Evolutionary conservation across 192 early-diverging fungal genomes (phyloP).

Genomic region (Spizellomyces punctatus): DNA sequence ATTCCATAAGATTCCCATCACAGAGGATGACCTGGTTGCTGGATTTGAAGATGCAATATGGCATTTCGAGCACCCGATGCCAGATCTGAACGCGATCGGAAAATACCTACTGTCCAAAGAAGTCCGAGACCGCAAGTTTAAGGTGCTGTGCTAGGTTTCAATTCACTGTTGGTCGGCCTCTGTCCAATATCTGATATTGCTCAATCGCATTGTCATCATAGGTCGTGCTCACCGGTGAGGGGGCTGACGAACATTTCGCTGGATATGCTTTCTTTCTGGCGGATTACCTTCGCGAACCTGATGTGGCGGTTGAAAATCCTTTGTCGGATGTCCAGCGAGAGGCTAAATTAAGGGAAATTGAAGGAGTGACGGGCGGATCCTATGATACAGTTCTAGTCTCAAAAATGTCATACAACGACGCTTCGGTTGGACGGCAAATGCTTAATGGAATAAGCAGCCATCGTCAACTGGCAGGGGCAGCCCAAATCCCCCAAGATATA

Average conservation of each 20-base stretch:
- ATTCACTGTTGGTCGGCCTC: not conserved
- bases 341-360: not conserved
- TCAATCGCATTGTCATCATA: not conserved
- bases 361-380: not conserved
- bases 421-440: not conserved
- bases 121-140: not conserved
- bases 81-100: slow-evolving; percentile 7
- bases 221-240: slow-evolving; percentile 7
- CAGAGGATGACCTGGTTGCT: not conserved
- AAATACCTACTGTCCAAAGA: not conserved
- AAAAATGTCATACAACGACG: not conserved
- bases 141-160: not conserved
- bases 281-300: slow-evolving; percentile 1
- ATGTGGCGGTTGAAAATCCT: not conserved
- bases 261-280: slow-evolving; percentile 11
- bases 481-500: no score
- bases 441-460: not conserved
- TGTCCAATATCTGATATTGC: not conserved
- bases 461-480: not conserved
- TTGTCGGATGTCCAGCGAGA: not conserved
- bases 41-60: slow-evolving; percentile 1
- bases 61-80: slow-evolving; percentile 10
- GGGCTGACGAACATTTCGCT: slow-evolving; percentile 5
- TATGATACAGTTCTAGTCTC: not conserved
- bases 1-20: not conserved